Evolutionary conservation across 2,329 filamentous ascomycete species (phyloP).

Genomic region (Pseudogymnoascus sp.): DNA sequence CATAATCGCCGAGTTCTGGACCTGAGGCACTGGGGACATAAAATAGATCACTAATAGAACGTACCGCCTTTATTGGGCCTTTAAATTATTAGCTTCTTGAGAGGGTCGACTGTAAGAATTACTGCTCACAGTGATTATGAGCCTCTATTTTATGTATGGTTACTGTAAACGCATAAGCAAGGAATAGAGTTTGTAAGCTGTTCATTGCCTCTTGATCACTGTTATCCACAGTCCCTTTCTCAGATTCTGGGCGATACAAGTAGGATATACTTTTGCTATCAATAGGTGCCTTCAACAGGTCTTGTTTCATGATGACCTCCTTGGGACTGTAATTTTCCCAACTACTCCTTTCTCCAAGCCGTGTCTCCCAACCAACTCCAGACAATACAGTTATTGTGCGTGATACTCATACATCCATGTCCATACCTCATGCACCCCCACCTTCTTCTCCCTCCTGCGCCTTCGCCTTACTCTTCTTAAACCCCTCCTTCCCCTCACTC

Average conservation of each 20-base stretch:
- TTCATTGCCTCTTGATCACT: not conserved
- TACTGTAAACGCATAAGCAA: not conserved
- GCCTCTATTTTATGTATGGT: not conserved
- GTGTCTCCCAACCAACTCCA: not conserved
- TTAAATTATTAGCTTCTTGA: not conserved
- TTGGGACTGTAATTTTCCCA: not conserved
- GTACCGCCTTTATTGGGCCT: not conserved
- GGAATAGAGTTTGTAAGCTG: not conserved
- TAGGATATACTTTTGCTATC: not conserved
- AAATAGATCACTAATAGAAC: not conserved
- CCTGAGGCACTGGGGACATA: not conserved
- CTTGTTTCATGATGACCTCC: not conserved
- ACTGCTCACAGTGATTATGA: not conserved
- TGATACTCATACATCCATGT: slow-evolving; percentile 5
- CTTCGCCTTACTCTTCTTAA: slow-evolving; percentile 59
- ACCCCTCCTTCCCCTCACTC: slow-evolving; percentile 65
- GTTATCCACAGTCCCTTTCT: not conserved
- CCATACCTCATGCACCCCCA: not conserved
- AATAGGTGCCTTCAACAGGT: not conserved
- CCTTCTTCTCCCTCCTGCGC: slow-evolving; percentile 27
- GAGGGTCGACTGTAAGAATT: not conserved
- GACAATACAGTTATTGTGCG: not conserved
- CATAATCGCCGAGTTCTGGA: not conserved
- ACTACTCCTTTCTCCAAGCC: not conserved
- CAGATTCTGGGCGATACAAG: not conserved